Conservation (phyloP, 257 asterid genomes). For the Mitragyna speciosa region DNA sequence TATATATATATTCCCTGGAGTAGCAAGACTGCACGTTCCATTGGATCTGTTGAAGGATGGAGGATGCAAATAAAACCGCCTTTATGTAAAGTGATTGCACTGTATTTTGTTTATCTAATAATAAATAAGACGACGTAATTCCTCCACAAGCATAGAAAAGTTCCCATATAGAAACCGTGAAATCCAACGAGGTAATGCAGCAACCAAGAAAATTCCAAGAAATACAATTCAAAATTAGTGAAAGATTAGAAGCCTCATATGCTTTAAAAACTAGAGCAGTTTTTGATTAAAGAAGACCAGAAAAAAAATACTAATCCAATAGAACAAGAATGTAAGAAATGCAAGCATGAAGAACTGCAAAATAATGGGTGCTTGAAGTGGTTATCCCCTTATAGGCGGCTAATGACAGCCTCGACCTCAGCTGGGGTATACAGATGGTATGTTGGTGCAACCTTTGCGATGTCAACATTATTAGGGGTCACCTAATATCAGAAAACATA, state of each 20-base stretch:
- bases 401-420: slow-evolving; percentile 81
- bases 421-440: slow-evolving; percentile 82
- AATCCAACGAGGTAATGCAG: not conserved
- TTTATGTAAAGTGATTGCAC: too few species aligned
- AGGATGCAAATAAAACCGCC: too few species aligned
- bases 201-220: not conserved
- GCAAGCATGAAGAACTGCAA: slow-evolving; percentile 1
- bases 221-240: not conserved
- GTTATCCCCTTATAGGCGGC: slow-evolving; percentile 50
- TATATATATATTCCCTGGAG: too few species aligned
- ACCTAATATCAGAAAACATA: slow-evolving; percentile 45
- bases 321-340: not conserved
- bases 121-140: not conserved
- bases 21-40: too few species aligned
- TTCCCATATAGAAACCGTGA: not conserved
- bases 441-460: slow-evolving; percentile 81
- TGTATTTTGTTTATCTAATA: too few species aligned
- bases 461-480: slow-evolving; percentile 86
- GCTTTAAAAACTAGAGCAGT: not conserved
- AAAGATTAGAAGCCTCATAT: not conserved
- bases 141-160: not conserved
- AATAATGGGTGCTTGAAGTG: not conserved
- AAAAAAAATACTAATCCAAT: slow-evolving; percentile 1
- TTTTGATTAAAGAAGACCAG: not conserved
- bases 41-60: too few species aligned